Conservation (phyloP, 2,329 filamentous ascomycete species). For the Sporothrix dimorphospora region DNA sequence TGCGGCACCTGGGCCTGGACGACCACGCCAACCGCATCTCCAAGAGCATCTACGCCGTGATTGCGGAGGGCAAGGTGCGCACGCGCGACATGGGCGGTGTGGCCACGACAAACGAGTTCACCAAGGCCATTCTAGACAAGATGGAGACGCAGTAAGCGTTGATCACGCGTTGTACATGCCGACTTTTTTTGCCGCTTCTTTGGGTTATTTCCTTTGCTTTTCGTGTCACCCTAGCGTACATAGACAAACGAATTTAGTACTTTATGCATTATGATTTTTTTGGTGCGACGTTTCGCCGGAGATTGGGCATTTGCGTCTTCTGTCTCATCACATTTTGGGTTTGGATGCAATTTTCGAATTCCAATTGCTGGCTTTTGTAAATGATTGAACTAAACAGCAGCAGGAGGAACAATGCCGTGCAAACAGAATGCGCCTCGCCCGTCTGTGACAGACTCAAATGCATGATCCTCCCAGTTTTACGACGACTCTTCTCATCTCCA, state of each 20-base stretch:
- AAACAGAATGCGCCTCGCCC: background rate
- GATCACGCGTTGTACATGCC: background rate
- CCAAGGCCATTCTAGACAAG: slow-evolving; percentile 88
- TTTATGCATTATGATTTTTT: slow-evolving; percentile 20
- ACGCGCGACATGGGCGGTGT: slow-evolving; percentile 96
- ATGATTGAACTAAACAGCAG: background rate
- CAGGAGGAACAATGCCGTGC: background rate
- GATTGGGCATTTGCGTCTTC: background rate
- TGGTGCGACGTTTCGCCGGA: background rate
- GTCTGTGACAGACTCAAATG: background rate
- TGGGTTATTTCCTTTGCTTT: background rate
- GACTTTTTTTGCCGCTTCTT: background rate
- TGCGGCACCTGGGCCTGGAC: slow-evolving; percentile 94
- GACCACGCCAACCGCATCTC: slow-evolving; percentile 98
- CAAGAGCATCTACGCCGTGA: slow-evolving; percentile 76
- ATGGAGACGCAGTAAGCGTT: slow-evolving; percentile 75
- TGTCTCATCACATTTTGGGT: background rate
- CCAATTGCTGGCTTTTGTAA: background rate
- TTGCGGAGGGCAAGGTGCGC: slow-evolving; percentile 84
- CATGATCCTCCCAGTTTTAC: background rate
- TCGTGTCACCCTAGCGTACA: slow-evolving; percentile 26
- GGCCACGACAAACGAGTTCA: slow-evolving; percentile 91
- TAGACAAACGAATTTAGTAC: slow-evolving; percentile 28
- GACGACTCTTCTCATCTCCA: background rate
- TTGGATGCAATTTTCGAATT: background rate